A percentile compares a stretch with the other conserved stretches of the same genome.
These are phyloP conservation scores for Plantago elongata DNA, from an alignment of 257 asterid species.

Conservation along the genomic window DNA sequence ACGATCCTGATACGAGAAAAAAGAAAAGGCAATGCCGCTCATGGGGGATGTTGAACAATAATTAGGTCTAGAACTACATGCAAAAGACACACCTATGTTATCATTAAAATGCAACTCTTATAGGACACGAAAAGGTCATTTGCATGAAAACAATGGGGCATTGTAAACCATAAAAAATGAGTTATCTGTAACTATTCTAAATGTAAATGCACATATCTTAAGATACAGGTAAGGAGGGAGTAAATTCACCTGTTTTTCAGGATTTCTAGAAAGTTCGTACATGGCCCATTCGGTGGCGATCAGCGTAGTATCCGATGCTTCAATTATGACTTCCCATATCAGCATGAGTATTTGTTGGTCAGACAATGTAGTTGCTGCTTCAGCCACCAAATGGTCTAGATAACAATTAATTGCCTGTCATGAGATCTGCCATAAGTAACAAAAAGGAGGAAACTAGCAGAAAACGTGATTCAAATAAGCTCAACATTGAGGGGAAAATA, in stretches of 20 bases:
- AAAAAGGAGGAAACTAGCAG: no score
- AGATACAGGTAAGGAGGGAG: neutral
- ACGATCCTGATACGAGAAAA: slow-evolving; percentile 33
- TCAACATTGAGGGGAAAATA: neutral
- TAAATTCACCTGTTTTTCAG: slow-evolving; percentile 54
- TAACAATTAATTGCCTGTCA: slow-evolving; percentile 59
- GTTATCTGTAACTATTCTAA: no score
- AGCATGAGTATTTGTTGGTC: slow-evolving; percentile 68
- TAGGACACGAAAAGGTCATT: no score
- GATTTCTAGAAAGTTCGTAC: slow-evolving; percentile 77
- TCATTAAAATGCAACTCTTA: no score
- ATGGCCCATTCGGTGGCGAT: slow-evolving; percentile 88
- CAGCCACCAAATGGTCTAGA: slow-evolving; percentile 56
- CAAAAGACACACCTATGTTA: no score
- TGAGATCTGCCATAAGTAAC: slow-evolving; percentile 5
- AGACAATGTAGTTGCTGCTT: slow-evolving; percentile 43
- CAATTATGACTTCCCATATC: slow-evolving; percentile 82
- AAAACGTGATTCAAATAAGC: neutral
- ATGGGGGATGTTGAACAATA: neutral
- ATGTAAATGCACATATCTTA: no score
- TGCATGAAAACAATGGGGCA: no score
- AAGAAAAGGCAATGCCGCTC: neutral
- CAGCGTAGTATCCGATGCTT: slow-evolving; percentile 73
- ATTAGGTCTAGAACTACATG: no score
- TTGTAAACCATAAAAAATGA: no score